These are phyloP conservation scores for Candida qinlingensis DNA, from an alignment of 805 yeast species.

Conservation along the genomic window DNA sequence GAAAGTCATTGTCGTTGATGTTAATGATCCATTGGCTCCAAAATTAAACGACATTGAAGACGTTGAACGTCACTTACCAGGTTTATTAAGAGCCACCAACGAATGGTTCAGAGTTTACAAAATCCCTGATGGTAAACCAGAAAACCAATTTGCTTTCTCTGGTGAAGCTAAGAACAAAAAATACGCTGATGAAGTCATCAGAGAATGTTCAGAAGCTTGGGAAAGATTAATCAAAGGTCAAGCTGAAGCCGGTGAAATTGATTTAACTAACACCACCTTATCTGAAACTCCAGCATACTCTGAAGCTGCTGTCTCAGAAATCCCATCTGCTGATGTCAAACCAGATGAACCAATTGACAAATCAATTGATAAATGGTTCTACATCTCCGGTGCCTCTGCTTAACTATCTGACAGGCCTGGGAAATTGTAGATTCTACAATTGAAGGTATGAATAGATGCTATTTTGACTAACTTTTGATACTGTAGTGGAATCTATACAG, in stretches of 20 bases:
- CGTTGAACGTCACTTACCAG: slow-evolving; percentile 86
- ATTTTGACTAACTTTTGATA: background rate
- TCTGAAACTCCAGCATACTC: slow-evolving; percentile 48
- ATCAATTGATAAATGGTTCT: slow-evolving; percentile 98
- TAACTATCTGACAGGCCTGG: slow-evolving; percentile 14
- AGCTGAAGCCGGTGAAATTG: slow-evolving; percentile 58
- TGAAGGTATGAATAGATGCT: background rate
- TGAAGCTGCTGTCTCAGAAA: slow-evolving; percentile 38
- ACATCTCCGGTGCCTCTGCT: slow-evolving; percentile 77
- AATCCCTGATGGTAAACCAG: slow-evolving; percentile 96
- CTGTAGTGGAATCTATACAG: no score
- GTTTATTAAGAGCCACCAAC: slow-evolving; percentile 86
- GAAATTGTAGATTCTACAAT: background rate
- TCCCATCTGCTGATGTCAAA: slow-evolving; percentile 67
- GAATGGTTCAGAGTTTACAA: slow-evolving; percentile 99
- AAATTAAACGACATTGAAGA: slow-evolving; percentile 88
- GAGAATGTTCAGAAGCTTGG: slow-evolving; percentile 87
- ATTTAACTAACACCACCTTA: slow-evolving; percentile 73
- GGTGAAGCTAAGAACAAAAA: slow-evolving; percentile 86
- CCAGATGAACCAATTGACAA: slow-evolving; percentile 94
- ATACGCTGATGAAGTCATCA: slow-evolving; percentile 79
- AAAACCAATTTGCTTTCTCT: slow-evolving; percentile 92
- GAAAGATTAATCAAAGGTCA: slow-evolving; percentile 63
- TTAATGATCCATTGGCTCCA: slow-evolving; percentile 79
- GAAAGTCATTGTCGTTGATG: slow-evolving; percentile 86